These are phyloP conservation scores for Paraurostyla sp. DNA, from an alignment of 73 alveolate genomes.

Conservation along the genomic window DNA sequence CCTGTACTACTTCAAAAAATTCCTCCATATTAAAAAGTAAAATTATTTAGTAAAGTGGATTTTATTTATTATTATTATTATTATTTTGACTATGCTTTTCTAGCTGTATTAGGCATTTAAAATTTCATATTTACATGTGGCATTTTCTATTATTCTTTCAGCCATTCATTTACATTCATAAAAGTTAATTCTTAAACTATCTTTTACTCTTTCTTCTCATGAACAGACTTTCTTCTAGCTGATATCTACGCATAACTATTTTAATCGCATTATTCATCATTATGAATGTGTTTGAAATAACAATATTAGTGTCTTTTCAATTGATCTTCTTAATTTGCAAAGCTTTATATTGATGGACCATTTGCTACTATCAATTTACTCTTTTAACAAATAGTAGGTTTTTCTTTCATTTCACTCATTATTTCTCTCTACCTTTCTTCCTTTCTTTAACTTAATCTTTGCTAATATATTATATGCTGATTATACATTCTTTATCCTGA, in stretches of 20 bases:
- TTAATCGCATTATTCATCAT: no score
- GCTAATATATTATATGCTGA: background rate
- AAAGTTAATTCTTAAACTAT: background rate
- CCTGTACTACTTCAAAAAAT: no score
- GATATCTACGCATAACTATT: no score
- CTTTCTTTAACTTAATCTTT: background rate
- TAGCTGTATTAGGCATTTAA: no score
- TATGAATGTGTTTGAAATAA: background rate
- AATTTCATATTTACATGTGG: no score
- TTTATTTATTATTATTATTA: no score
- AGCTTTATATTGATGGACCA: conserved; percentile 4
- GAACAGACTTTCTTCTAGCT: background rate
- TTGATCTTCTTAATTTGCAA: background rate
- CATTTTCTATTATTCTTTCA: background rate
- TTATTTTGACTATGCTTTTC: no score
- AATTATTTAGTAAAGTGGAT: no score
- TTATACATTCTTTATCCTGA: conserved; percentile 18
- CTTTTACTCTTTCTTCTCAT: background rate
- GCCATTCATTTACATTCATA: background rate
- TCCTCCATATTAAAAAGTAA: no score
- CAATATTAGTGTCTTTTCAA: conserved; percentile 14
- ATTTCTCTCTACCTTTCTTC: background rate
- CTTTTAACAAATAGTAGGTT: conserved; percentile 17
- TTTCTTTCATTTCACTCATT: background rate
- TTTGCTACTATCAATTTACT: background rate